These are phyloP conservation scores for Salvia hispanica DNA, from an alignment of 257 asterid species.

Conservation along the genomic window DNA sequence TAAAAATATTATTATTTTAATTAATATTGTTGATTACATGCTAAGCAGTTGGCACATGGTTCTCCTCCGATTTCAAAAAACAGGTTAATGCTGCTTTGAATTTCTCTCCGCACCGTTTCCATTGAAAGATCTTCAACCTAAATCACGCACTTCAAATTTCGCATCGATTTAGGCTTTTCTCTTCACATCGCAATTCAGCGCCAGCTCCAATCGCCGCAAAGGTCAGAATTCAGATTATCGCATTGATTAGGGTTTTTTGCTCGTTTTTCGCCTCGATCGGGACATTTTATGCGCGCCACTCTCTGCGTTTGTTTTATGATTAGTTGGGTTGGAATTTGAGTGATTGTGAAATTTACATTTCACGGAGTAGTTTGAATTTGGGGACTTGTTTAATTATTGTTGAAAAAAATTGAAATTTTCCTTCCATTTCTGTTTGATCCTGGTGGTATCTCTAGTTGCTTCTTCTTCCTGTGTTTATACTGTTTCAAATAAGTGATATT, in stretches of 20 bases:
- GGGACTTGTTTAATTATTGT: background rate
- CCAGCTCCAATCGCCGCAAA: constrained; percentile 6
- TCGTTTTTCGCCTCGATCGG: background rate
- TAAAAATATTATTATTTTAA: no score
- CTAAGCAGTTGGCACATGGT: constrained; percentile 17
- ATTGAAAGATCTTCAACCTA: constrained; percentile 21
- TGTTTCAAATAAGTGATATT: background rate
- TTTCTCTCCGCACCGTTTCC: constrained; percentile 6
- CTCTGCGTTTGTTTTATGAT: background rate
- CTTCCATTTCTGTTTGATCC: background rate
- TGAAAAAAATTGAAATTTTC: no score
- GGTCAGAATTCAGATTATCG: background rate
- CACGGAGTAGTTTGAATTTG: background rate
- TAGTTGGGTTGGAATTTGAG: background rate
- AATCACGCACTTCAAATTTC: constrained; percentile 11
- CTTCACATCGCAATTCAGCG: background rate
- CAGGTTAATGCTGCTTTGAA: constrained; percentile 10
- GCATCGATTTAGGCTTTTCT: background rate
- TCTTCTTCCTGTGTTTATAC: background rate
- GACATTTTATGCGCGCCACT: background rate
- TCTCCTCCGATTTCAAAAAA: constrained; percentile 15
- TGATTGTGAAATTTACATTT: background rate
- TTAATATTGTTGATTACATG: no score
- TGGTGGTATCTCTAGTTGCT: background rate
- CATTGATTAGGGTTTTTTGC: constrained; percentile 20